Conservation (phyloP, 2,329 filamentous ascomycete species). For the Claviceps spartinae region DNA sequence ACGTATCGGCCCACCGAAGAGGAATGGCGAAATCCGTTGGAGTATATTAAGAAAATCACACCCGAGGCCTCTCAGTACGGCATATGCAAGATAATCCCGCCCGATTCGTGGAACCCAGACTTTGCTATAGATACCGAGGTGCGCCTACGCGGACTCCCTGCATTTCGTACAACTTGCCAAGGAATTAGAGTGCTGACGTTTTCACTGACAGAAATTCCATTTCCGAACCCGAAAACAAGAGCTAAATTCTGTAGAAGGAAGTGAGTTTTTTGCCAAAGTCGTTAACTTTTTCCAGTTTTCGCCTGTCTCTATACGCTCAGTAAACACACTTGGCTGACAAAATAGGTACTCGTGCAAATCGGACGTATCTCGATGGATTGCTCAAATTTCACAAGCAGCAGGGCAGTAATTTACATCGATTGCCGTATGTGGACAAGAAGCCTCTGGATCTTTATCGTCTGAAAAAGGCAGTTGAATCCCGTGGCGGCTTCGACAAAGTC, state of each 20-base stretch:
- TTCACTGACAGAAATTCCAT: slow-evolving; percentile 62
- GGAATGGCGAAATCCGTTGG: slow-evolving; percentile 87
- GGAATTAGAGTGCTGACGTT: neutral
- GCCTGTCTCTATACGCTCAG: neutral
- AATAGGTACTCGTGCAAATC: slow-evolving; percentile 78
- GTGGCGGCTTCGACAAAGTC: slow-evolving; percentile 90
- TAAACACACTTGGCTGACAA: neutral
- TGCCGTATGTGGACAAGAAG: slow-evolving; percentile 95
- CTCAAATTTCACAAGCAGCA: slow-evolving; percentile 95
- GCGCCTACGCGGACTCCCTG: slow-evolving; percentile 9
- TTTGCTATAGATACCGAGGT: slow-evolving; percentile 98
- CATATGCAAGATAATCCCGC: slow-evolving; percentile 90
- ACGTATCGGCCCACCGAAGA: slow-evolving; percentile 83
- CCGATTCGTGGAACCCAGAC: slow-evolving; percentile 82
- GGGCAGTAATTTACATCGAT: slow-evolving; percentile 82
- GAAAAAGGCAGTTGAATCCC: slow-evolving; percentile 90
- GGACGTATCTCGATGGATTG: slow-evolving; percentile 90
- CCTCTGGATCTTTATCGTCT: slow-evolving; percentile 89
- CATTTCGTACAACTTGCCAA: neutral
- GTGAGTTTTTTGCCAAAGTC: slow-evolving; percentile 35
- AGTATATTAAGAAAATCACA: slow-evolving; percentile 84
- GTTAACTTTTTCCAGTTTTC: neutral
- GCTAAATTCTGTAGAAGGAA: slow-evolving; percentile 95
- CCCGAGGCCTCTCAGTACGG: slow-evolving; percentile 79
- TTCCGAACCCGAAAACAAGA: slow-evolving; percentile 94